phyloP scores from a whole-genome alignment of 139 green algal species.

The Closterium sp. region DNA sequence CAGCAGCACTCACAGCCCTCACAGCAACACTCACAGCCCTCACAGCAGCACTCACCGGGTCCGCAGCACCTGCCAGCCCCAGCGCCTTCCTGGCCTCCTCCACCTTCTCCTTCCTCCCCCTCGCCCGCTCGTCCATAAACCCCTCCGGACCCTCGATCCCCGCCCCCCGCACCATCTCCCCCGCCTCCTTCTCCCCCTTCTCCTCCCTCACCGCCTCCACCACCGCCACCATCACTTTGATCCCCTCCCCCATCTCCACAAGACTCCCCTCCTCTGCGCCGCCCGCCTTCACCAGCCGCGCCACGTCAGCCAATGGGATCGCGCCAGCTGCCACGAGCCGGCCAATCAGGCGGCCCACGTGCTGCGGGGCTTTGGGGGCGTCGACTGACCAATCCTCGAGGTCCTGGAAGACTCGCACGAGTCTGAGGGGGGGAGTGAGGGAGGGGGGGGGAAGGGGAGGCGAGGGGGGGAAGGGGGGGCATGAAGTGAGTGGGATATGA shows the following conservation, averaged over 20 bases:
- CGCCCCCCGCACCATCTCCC: conserved; percentile 1
- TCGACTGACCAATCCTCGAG: conserved; percentile 32
- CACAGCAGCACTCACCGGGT: background rate
- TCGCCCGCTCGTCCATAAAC: conserved; percentile 20
- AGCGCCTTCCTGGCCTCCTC: conserved; percentile 1
- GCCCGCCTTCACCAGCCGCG: conserved; percentile 9
- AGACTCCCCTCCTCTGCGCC: background rate
- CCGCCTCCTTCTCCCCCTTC: conserved; percentile 1
- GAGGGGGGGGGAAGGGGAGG: background rate
- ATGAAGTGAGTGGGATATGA: conserved; percentile 3
- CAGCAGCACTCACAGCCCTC: background rate
- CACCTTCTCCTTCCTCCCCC: background rate
- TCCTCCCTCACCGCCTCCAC: conserved; percentile 12
- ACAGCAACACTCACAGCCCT: background rate
- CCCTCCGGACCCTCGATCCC: background rate
- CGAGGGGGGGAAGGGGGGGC: background rate
- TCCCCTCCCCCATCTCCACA: background rate
- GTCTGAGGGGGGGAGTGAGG: background rate
- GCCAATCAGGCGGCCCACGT: conserved; percentile 16
- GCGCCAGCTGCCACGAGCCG: conserved; percentile 15
- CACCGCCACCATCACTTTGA: conserved; percentile 11
- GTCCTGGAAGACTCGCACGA: conserved; percentile 9
- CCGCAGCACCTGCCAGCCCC: background rate
- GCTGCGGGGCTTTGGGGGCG: conserved; percentile 3
- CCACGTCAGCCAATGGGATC: background rate